Conservation (phyloP, 768 basidiomycete genomes). For the Gloeophyllum trabeum region DNA sequence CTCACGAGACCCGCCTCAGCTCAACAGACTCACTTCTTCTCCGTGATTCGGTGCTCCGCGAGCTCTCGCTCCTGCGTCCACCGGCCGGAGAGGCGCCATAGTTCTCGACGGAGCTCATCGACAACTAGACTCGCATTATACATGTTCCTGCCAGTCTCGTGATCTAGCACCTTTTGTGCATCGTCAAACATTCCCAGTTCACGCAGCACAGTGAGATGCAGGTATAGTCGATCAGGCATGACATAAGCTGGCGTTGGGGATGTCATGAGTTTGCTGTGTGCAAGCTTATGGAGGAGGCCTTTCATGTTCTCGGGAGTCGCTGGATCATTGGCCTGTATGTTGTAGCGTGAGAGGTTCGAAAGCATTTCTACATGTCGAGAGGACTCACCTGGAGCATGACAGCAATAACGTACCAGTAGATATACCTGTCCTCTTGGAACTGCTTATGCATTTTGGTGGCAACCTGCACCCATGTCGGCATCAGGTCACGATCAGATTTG, state of each 20-base stretch:
- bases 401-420: conserved; percentile 78
- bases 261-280: conserved; percentile 60
- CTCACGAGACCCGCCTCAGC: background rate
- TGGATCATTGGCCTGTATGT: conserved; percentile 57
- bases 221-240: conserved; percentile 66
- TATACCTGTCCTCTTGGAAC: conserved; percentile 70
- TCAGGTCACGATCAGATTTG: background rate
- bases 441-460: conserved; percentile 76
- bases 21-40: conserved; percentile 38
- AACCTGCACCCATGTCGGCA: conserved; percentile 29
- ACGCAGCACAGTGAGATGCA: conserved; percentile 61
- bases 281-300: conserved; percentile 62
- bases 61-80: conserved; percentile 48
- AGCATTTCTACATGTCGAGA: conserved; percentile 2
- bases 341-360: background rate
- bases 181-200: conserved; percentile 63
- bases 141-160: conserved; percentile 54
- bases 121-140: conserved; percentile 64
- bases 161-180: conserved; percentile 55
- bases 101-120: conserved; percentile 64
- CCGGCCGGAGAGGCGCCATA: conserved; percentile 48
- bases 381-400: conserved; percentile 61
- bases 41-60: conserved; percentile 46
- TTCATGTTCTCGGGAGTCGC: conserved; percentile 53
- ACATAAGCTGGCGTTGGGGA: conserved; percentile 52